Percentiles rank a stretch among this genome's conserved stretches.
Evolutionary conservation across 805 yeast genomes (phyloP).

Genomic region (Candida nemodendra): DNA sequence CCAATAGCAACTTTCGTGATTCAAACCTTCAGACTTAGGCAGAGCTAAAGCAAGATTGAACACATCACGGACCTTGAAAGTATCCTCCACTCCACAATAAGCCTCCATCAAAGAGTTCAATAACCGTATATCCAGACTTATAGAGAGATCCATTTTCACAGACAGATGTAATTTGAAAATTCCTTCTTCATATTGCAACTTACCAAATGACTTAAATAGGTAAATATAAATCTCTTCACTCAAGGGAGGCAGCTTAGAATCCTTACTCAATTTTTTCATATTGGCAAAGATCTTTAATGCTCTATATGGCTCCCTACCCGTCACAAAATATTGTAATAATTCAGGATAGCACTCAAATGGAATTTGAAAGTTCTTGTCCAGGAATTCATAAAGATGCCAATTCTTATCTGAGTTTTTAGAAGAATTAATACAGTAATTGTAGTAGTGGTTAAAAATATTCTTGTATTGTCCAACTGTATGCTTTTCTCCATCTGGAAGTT

Average conservation of each 20-base stretch:
- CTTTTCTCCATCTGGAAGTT: slow-evolving; percentile 12
- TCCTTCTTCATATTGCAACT: slow-evolving; percentile 59
- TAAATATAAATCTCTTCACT: slow-evolving; percentile 55
- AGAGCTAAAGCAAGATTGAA: slow-evolving; percentile 58
- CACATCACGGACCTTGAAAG: slow-evolving; percentile 53
- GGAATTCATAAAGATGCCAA: slow-evolving; percentile 56
- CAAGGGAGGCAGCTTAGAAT: slow-evolving; percentile 52
- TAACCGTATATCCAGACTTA: slow-evolving; percentile 54
- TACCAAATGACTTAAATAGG: slow-evolving; percentile 61
- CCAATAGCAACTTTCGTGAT: slow-evolving; percentile 62
- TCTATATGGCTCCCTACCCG: slow-evolving; percentile 54
- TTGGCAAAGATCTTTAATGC: slow-evolving; percentile 62
- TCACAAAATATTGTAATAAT: slow-evolving; percentile 55
- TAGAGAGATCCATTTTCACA: slow-evolving; percentile 58
- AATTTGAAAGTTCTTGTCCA: slow-evolving; percentile 53
- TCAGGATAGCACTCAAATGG: slow-evolving; percentile 62
- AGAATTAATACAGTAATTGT: slow-evolving; percentile 40
- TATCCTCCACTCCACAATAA: slow-evolving; percentile 55
- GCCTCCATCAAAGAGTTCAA: slow-evolving; percentile 66
- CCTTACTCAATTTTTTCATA: slow-evolving; percentile 53
- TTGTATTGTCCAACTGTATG: slow-evolving; percentile 17
- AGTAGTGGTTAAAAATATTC: slow-evolving; percentile 34
- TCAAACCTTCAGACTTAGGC: slow-evolving; percentile 51
- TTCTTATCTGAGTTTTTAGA: slow-evolving; percentile 46
- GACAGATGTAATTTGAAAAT: slow-evolving; percentile 61